These are phyloP conservation scores for Boletus insuetus DNA, from an alignment of 768 basidiomycete genomes.

Conservation along the genomic window DNA sequence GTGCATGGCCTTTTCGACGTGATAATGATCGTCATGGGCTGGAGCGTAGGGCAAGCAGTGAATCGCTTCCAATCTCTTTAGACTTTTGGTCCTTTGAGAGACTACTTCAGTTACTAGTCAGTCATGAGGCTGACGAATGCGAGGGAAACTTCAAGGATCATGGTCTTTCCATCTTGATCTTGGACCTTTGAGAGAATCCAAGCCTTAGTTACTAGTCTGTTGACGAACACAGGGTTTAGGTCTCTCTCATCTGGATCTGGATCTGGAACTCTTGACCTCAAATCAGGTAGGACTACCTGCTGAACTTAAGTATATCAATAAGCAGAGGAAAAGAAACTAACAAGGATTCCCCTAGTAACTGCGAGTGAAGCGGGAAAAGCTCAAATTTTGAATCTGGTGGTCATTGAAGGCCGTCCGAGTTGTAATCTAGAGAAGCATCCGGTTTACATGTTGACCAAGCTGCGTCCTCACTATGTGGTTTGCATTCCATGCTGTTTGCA, in stretches of 20 bases:
- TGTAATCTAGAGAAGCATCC: conserved; percentile 75
- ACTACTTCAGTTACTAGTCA: too few relatives aligned
- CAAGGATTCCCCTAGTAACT: conserved; percentile 87
- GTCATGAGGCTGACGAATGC: too few relatives aligned
- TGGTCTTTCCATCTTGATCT: too few relatives aligned
- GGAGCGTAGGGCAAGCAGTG: neutral
- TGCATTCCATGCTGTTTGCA: too few relatives aligned
- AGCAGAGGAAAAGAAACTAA: conserved; percentile 91
- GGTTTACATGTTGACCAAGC: too few relatives aligned
- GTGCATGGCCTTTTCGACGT: conserved; percentile 36
- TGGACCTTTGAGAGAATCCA: too few relatives aligned
- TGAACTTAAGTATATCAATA: conserved; percentile 90
- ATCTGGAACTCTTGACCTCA: conserved; percentile 42
- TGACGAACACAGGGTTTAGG: too few relatives aligned
- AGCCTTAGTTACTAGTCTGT: too few relatives aligned
- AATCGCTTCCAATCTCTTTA: neutral
- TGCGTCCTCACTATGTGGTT: too few relatives aligned
- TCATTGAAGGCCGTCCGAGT: conserved; percentile 54
- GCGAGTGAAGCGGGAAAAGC: conserved; percentile 83
- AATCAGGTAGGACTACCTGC: conserved; percentile 82
- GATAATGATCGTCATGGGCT: conserved; percentile 48
- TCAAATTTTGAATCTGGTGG: conserved; percentile 82
- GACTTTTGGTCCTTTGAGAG: too few relatives aligned
- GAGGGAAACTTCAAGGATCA: too few relatives aligned
- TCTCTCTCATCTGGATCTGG: too few relatives aligned